Percentiles rank a stretch among this genome's conserved stretches.
Conservation (phyloP, 805 yeast genomes). For the Yamadazyma sp. region DNA sequence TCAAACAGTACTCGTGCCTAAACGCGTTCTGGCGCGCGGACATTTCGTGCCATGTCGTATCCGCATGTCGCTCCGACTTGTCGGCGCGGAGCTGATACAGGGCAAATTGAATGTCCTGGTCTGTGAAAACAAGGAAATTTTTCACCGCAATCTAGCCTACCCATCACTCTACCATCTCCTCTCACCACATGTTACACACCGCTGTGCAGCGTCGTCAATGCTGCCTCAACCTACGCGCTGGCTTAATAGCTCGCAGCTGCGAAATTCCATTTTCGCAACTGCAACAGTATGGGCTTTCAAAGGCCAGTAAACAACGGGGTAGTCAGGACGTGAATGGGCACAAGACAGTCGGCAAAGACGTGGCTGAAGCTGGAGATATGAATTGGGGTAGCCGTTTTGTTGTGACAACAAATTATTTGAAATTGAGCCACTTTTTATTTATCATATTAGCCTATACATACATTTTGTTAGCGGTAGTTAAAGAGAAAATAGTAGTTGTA, state of each 20-base stretch:
- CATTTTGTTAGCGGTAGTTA: slow-evolving; percentile 7
- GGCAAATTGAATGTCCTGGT: slow-evolving; percentile 7
- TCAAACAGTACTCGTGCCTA: too few relatives aligned
- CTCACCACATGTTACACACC: too few relatives aligned
- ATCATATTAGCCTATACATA: slow-evolving; percentile 2
- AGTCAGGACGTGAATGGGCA: too few relatives aligned
- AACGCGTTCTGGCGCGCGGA: too few relatives aligned
- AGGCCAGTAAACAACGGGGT: too few relatives aligned
- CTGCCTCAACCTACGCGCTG: too few relatives aligned
- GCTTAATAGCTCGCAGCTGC: slow-evolving; percentile 3
- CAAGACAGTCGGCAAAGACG: too few relatives aligned
- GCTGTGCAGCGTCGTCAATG: too few relatives aligned
- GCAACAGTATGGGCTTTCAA: slow-evolving; percentile 7
- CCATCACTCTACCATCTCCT: too few relatives aligned
- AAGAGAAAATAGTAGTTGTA: slow-evolving; percentile 5
- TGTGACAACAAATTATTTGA: neutral
- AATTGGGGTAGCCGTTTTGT: neutral
- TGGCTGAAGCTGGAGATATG: too few relatives aligned
- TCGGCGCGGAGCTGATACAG: slow-evolving; percentile 4
- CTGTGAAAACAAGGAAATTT: neutral
- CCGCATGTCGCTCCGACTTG: too few relatives aligned
- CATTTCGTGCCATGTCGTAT: too few relatives aligned
- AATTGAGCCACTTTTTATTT: slow-evolving; percentile 4
- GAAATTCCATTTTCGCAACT: slow-evolving; percentile 10
- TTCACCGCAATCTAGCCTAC: slow-evolving; percentile 4